Evolutionary conservation across 2,329 filamentous ascomycete species (phyloP).

Genomic region (Fusarium sp.): DNA sequence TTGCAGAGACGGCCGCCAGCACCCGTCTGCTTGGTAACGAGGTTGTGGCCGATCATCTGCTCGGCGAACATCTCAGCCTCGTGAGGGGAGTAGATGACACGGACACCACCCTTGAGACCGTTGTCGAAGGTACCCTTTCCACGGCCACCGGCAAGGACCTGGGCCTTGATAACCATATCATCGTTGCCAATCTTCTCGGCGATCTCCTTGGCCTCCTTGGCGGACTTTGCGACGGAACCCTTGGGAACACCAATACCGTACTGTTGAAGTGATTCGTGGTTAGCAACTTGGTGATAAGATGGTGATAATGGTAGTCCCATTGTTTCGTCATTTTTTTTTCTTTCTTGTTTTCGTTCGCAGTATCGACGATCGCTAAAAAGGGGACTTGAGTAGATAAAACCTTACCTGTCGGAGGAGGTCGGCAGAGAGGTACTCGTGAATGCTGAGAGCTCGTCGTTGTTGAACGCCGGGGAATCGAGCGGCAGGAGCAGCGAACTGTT

Average conservation of each 20-base stretch:
- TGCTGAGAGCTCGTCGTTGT: constrained; percentile 90
- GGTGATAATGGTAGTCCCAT: constrained; percentile 14
- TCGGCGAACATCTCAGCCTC: constrained; percentile 97
- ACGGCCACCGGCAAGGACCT: constrained; percentile 96
- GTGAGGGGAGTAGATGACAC: constrained; percentile 98
- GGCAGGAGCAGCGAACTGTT: constrained; percentile 57
- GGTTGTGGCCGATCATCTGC: constrained; percentile 99
- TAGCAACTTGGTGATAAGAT: constrained; percentile 29
- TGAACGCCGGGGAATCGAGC: constrained; percentile 75
- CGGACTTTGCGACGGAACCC: constrained; percentile 84
- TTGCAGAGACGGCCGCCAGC: constrained; percentile 94
- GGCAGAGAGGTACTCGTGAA: constrained; percentile 98
- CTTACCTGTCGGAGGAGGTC: constrained; percentile 83
- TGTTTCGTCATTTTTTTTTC: constrained; percentile 1
- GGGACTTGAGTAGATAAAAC: constrained; percentile 24
- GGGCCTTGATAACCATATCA: constrained; percentile 99
- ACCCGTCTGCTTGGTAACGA: constrained; percentile 99
- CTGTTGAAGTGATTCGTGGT: constrained; percentile 60
- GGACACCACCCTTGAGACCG: constrained; percentile 97
- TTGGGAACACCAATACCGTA: constrained; percentile 95
- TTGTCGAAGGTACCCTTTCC: constrained; percentile 99
- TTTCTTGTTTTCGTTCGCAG: constrained; percentile 8
- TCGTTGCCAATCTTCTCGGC: constrained; percentile 92
- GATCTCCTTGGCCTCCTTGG: constrained; percentile 89
- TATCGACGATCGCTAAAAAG: constrained; percentile 29